Evolutionary conservation across 768 basidiomycete genomes (phyloP), one percentile per base, ranked within the genome.

Genomic region (Mycena albidolilacea): DNA sequence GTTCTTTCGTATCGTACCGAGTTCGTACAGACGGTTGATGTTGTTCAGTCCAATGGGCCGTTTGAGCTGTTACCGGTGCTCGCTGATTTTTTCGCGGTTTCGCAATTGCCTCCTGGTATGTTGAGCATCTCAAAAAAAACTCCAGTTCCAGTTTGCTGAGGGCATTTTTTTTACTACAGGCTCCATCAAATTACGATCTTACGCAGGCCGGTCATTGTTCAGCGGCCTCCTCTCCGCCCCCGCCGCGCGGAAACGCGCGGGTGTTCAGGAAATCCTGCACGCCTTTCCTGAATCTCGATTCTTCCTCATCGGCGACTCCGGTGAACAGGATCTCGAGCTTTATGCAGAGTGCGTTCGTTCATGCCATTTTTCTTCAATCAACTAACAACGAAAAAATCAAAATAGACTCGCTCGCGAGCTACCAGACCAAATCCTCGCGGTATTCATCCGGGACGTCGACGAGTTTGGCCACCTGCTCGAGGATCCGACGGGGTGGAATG

Each of bases 241-340:
- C 3, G 93, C 96, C 1, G 87, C 90, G 21, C 90, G 97, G 44
- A 99, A 99, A 82, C 91, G 92, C 7, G 89, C 89, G 0, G 93
- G 92, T 21, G 90, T 98, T 9, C 79, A 92, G n/a, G 94, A 97
- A 48, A 85, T 95, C 23, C 84, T 97, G 14, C 88, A 93, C 48
- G 84, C 90, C 3, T 97, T 97, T 80, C 90, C 90, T 0, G 85
- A 90, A 50, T 90, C 94, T 1, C 85, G 82, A 48, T 98, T 99
- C 82, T 81, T 98, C 78, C 89, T 97, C 61, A 86, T 99, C 50
- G 97, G 97, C 8, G 97, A 99, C 80, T 91, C 92, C 0, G 97
- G 97, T 43, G 97, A 99, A 79, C 97, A 98, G 76, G 97, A 99
- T 82, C 83, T 99, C 55, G 97, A 99, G 81, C 86, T 99, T 2